Evolutionary conservation across 257 asterid species (phyloP).

Genomic region (Fraxinus pennsylvanica): DNA sequence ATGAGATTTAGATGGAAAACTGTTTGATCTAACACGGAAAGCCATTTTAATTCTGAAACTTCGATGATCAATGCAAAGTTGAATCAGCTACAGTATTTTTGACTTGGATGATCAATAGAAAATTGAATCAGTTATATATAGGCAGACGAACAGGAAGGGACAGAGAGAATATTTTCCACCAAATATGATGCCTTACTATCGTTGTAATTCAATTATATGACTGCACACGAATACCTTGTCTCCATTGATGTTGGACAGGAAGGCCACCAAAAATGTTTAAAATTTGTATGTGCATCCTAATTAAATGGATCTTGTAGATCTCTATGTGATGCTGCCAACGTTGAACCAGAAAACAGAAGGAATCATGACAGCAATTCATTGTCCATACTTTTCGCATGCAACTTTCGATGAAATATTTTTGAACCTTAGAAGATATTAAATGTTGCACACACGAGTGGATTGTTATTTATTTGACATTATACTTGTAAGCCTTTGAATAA

Average conservation of each 20-base stretch:
- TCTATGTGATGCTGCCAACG: not conserved
- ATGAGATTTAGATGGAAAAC: conserved; percentile 35
- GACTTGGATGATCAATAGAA: not conserved
- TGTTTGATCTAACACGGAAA: conserved; percentile 32
- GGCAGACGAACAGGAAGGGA: not conserved
- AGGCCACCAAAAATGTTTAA: not conserved
- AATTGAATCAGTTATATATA: not conserved
- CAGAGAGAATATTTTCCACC: not conserved
- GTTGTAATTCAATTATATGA: not conserved
- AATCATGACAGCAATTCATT: not conserved
- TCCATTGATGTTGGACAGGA: not conserved
- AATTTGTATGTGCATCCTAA: not conserved
- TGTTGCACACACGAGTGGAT: not conserved
- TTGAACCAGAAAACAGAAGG: not conserved
- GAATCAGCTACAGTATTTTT: too few species aligned
- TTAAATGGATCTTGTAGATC: not conserved
- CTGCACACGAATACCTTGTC: not conserved
- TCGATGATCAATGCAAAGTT: not conserved
- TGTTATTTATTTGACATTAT: not conserved
- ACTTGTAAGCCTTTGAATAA: not conserved
- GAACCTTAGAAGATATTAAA: not conserved
- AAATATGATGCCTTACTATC: not conserved
- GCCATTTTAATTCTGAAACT: conserved; percentile 23
- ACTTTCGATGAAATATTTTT: not conserved
- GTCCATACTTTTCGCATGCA: not conserved